phyloP scores from a whole-genome alignment of 1,284 basidiomycete species.

The Kwoniella shivajii region DNA sequence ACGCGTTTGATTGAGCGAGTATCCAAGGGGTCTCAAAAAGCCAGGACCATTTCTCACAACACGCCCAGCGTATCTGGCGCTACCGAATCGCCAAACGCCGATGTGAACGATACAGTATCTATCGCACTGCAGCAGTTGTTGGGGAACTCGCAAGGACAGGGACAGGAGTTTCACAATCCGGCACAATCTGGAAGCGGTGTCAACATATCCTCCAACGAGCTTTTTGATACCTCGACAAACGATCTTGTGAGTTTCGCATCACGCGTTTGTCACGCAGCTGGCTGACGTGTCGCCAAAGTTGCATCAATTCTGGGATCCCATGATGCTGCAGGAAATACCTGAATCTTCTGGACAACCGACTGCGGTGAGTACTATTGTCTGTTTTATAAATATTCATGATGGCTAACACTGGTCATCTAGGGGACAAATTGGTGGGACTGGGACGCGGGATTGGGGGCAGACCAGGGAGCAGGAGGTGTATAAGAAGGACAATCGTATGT shows the following conservation, averaged over 20 bases:
- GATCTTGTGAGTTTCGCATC: neutral
- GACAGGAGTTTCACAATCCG: too few relatives aligned
- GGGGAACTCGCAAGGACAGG: neutral
- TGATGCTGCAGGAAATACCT: neutral
- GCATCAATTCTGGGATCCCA: constrained; percentile 2
- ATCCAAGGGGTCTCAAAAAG: constrained; percentile 1
- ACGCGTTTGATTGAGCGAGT: constrained; percentile 31
- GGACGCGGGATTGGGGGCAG: neutral
- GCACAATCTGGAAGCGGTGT: neutral
- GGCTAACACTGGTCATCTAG: neutral
- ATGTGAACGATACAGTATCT: neutral
- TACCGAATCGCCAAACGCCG: neutral
- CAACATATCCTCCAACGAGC: neutral
- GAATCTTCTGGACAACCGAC: neutral
- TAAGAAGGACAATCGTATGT: neutral
- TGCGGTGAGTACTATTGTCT: neutral
- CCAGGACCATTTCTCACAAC: neutral
- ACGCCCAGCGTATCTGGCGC: neutral
- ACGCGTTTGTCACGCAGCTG: neutral
- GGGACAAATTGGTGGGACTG: constrained; percentile 1
- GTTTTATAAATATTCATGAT: neutral
- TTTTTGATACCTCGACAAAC: neutral
- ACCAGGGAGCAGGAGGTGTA: neutral
- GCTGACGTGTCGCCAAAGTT: neutral
- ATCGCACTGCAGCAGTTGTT: neutral